A percentile compares a stretch with the other conserved stretches of the same genome.
Conservation (phyloP, 331 rosid genomes). For the Quercus lobata region DNA sequence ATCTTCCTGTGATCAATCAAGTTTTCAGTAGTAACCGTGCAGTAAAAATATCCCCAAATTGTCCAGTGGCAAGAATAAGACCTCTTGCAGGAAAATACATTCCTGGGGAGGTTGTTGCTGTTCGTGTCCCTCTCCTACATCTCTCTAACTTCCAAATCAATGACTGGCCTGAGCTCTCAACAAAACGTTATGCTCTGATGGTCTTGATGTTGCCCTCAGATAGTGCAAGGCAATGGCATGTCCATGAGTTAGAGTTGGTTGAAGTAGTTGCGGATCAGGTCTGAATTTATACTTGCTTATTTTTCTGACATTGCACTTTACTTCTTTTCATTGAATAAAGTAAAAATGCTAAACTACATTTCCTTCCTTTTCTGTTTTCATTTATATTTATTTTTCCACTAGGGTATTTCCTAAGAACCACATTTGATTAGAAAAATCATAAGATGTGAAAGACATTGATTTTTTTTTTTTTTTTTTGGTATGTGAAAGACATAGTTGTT, state of each 20-base stretch:
- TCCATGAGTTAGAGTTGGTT: slow-evolving; percentile 88
- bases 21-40: slow-evolving; percentile 76
- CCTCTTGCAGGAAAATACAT: slow-evolving; percentile 59
- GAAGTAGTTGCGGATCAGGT: slow-evolving; percentile 99
- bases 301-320: not conserved
- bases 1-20: slow-evolving; percentile 86
- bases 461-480: too few species aligned
- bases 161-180: slow-evolving; percentile 96
- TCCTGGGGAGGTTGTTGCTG: slow-evolving; percentile 93
- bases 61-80: slow-evolving; percentile 82
- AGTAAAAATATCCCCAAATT: slow-evolving; percentile 62
- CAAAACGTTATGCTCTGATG: slow-evolving; percentile 92
- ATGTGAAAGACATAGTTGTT: not conserved
- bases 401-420: not conserved
- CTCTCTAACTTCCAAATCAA: slow-evolving; percentile 94
- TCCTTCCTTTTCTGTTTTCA: not conserved
- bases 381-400: not conserved
- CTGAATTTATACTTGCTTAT: slow-evolving; percentile 1
- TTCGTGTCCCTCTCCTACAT: slow-evolving; percentile 93
- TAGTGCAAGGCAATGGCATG: slow-evolving; percentile 94
- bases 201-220: slow-evolving; percentile 95
- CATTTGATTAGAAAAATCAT: not conserved
- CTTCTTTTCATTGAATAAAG: slow-evolving; percentile 1
- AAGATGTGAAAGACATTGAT: too few species aligned
- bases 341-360: not conserved